Evolutionary conservation across 352 stramenopile species (phyloP).

Genomic region (Plasmopara halstedii): DNA sequence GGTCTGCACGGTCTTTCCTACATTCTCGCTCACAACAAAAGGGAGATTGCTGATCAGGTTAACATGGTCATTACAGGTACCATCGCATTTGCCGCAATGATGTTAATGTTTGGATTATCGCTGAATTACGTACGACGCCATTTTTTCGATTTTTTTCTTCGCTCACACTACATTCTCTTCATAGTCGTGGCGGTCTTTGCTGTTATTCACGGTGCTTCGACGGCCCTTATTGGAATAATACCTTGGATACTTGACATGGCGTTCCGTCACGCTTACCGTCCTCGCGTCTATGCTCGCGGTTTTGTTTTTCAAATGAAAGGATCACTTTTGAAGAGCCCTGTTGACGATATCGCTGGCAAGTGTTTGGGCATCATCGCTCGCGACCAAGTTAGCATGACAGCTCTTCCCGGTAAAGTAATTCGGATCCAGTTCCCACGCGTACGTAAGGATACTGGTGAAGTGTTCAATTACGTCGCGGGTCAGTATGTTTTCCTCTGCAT

Average conservation of each 20-base stretch:
- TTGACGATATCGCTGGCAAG: not conserved
- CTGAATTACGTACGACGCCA: conserved; percentile 29
- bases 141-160: conserved; percentile 52
- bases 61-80: conserved; percentile 19
- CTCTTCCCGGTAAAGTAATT: conserved; percentile 21
- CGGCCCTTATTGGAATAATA: conserved; percentile 25
- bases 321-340: not conserved
- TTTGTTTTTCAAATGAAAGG: conserved; percentile 11
- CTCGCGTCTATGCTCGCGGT: conserved; percentile 13
- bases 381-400: conserved; percentile 10
- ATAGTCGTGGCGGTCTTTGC: conserved; percentile 32
- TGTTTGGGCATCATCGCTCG: conserved; percentile 18
- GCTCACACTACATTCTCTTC: conserved; percentile 44
- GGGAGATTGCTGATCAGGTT: not conserved
- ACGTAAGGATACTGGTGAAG: conserved; percentile 24
- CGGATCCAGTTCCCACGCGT: conserved; percentile 34
- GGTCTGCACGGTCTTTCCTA: conserved; percentile 39
- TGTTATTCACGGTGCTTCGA: conserved; percentile 30
- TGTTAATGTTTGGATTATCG: conserved; percentile 25
- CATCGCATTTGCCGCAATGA: conserved; percentile 25
- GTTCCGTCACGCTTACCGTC: conserved; percentile 26
- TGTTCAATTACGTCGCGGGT: conserved; percentile 29
- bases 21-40: conserved; percentile 14
- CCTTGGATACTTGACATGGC: conserved; percentile 28
- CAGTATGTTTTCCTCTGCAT: conserved; percentile 84